Percentiles rank a stretch among this genome's conserved stretches.
Conservation (phyloP, 2,329 filamentous ascomycete species). For the Mycosphaerelloides madeirae region DNA sequence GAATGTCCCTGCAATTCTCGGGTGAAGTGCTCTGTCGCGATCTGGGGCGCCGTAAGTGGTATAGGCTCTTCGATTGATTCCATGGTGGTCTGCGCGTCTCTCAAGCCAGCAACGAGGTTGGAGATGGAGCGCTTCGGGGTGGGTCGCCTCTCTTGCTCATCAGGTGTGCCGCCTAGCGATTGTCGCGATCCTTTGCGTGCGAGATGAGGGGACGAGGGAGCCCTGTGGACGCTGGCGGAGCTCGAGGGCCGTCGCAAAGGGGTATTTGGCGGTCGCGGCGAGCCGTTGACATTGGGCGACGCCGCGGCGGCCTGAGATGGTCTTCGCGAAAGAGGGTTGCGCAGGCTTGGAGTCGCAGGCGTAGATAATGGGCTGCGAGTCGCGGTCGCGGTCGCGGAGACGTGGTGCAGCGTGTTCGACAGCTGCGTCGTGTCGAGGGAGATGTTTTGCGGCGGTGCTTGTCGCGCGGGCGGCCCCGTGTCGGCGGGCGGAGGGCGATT, state of each 20-base stretch:
- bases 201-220: constrained; percentile 16
- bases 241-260: constrained; percentile 24
- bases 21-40: constrained; percentile 55
- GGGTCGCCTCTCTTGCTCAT: constrained; percentile 22
- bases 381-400: constrained; percentile 6
- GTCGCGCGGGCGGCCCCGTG: not conserved
- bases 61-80: constrained; percentile 31
- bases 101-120: constrained; percentile 30
- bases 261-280: constrained; percentile 11
- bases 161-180: constrained; percentile 21
- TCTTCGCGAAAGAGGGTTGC: constrained; percentile 14
- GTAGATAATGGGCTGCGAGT: constrained; percentile 7
- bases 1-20: constrained; percentile 65
- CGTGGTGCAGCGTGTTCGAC: constrained; percentile 9
- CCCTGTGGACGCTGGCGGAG: constrained; percentile 21
- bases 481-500: too few species aligned
- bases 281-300: constrained; percentile 9
- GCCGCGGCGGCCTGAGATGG: constrained; percentile 12
- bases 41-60: constrained; percentile 26
- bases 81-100: constrained; percentile 32
- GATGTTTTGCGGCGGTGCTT: constrained; percentile 1
- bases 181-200: constrained; percentile 23
- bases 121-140: constrained; percentile 33
- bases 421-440: constrained; percentile 6
- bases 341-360: constrained; percentile 14